Evolutionary conservation across 306 rosid species (phyloP).

Genomic region (Vachellia pachyceras): DNA sequence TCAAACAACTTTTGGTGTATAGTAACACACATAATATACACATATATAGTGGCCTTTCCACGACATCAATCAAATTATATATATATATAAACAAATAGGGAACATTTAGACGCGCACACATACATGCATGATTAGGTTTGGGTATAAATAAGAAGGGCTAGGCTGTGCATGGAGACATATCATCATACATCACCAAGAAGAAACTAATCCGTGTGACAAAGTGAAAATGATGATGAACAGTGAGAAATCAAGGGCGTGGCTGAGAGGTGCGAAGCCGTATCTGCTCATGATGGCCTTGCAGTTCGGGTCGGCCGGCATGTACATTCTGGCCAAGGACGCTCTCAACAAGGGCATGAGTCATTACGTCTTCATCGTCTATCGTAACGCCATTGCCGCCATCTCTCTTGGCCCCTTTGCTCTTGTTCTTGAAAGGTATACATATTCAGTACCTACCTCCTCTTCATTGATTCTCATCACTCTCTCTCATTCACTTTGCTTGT

Average conservation of each 20-base stretch:
- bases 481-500: background rate
- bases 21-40: too few species aligned
- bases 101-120: too few species aligned
- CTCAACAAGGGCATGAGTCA: constrained; percentile 69
- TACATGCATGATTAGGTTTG: background rate
- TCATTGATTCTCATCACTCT: background rate
- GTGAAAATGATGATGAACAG: background rate
- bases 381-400: constrained; percentile 46
- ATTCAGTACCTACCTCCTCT: too few species aligned
- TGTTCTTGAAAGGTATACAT: constrained; percentile 42
- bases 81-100: too few species aligned
- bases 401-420: constrained; percentile 52
- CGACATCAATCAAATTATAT: background rate
- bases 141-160: background rate
- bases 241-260: constrained; percentile 35
- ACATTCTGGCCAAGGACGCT: constrained; percentile 53
- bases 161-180: background rate
- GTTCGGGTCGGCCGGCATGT: constrained; percentile 89
- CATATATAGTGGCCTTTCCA: background rate
- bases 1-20: background rate
- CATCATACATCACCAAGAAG: background rate
- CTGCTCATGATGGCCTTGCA: constrained; percentile 67
- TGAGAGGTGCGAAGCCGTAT: constrained; percentile 60
- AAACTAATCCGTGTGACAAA: background rate
- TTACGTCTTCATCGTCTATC: constrained; percentile 53